These are phyloP conservation scores for Leishmania tarentolae DNA, from an alignment of 208 protist species.

Conservation along the genomic window DNA sequence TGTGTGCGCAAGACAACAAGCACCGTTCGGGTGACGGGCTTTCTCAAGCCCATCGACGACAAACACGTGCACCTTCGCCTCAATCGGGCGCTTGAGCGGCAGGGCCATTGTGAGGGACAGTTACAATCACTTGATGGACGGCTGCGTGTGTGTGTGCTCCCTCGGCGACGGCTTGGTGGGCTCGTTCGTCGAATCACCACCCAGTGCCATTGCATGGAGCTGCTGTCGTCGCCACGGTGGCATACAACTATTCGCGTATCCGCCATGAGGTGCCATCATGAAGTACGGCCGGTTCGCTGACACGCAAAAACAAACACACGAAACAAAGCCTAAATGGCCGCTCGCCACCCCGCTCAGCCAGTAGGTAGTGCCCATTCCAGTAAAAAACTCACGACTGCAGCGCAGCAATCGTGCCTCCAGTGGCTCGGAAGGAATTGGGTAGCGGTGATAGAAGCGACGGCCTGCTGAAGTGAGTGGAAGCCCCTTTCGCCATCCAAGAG, in stretches of 20 bases:
- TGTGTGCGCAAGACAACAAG: not conserved
- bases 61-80: not conserved
- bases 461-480: conserved; percentile 55
- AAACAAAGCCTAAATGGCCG: conserved; percentile 72
- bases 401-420: conserved; percentile 77
- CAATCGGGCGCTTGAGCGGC: not conserved
- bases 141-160: not conserved
- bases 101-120: not conserved
- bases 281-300: conserved; percentile 73
- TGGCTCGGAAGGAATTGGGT: conserved; percentile 72
- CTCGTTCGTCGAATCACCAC: not conserved
- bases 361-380: conserved; percentile 87
- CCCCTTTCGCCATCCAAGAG: conserved; percentile 68
- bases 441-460: conserved; percentile 75
- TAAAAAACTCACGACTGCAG: conserved; percentile 56
- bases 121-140: not conserved
- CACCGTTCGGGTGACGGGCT: not conserved
- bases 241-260: conserved; percentile 77
- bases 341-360: conserved; percentile 75
- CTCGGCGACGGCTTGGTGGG: not conserved
- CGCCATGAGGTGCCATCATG: conserved; percentile 85
- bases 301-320: conserved; percentile 67
- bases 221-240: conserved; percentile 77
- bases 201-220: conserved; percentile 55
- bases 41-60: not conserved